These are phyloP conservation scores for Erythrophleum ivorense DNA, from an alignment of 331 rosid genomes.

Conservation along the genomic window DNA sequence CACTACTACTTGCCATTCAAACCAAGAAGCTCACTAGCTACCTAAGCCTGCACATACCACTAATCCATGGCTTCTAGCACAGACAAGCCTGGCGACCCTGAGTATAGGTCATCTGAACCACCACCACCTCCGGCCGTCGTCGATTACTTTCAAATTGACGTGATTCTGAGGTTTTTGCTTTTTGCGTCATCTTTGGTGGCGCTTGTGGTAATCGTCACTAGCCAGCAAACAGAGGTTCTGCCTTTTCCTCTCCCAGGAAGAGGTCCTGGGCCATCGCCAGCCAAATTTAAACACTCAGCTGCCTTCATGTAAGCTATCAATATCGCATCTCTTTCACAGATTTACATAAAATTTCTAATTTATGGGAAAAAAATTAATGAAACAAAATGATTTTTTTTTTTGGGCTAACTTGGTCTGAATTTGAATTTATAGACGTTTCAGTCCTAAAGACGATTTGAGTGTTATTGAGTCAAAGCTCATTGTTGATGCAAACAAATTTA, in stretches of 20 bases:
- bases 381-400: too few species aligned
- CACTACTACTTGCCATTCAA: background rate
- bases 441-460: too few species aligned
- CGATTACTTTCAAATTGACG: slow-evolving; percentile 45
- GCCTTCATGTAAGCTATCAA: slow-evolving; percentile 68
- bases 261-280: slow-evolving; percentile 28
- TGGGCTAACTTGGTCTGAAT: too few species aligned
- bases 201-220: slow-evolving; percentile 67
- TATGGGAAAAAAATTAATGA: too few species aligned
- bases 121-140: slow-evolving; percentile 25
- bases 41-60: background rate
- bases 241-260: background rate
- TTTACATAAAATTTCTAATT: too few species aligned
- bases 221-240: slow-evolving; percentile 54
- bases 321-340: background rate
- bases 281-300: slow-evolving; percentile 77
- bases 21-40: slow-evolving; percentile 1
- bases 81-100: slow-evolving; percentile 56
- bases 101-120: slow-evolving; percentile 35
- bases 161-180: slow-evolving; percentile 61
- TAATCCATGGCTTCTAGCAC: slow-evolving; percentile 59
- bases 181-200: slow-evolving; percentile 72
- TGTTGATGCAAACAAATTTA: too few species aligned
- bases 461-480: too few species aligned
- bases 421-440: too few species aligned